Evolutionary conservation across 805 yeast genomes (phyloP), one percentile per base, ranked within the genome.

Genomic region (Yamadazyma phyllophila): DNA sequence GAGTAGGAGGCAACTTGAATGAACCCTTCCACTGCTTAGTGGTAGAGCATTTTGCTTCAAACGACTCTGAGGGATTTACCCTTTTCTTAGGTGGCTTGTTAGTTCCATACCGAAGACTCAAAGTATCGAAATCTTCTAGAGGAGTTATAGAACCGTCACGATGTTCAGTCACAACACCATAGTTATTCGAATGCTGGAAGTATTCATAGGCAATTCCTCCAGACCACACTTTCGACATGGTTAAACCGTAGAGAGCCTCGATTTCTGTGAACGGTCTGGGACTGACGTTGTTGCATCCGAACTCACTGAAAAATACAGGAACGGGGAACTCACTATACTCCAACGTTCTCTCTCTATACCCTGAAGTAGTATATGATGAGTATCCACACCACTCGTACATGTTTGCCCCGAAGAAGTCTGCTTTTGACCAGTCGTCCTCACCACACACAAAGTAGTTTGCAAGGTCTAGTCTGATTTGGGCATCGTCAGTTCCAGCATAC

Each of bases 301-400:
- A 69, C 41, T 68, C 74, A 47, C 71, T 65, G 54, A 68, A 68
- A 46, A 68, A 65, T 2, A 67, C 53, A 3, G 74, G 73, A 14
- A 66, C 65, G 1, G 70, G 63, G 47, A 51, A 60, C 30, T 59
- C 53, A 15, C 43, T 31, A 44, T 57, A 67, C 46, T 64, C 67
- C 2, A 44, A 13, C 12, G 73, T 67, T 47, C 70, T 53, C 11
- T 67, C 70, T 43, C 63, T 50, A 47, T 65, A 69, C 1, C 74
- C 73, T 2, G 70, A 65, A 6, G 71, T 62, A 13, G 62, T 54
- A 40, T 58, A 68, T 4, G 64, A 54, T 12, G 72, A 67, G 48
- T 64, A 66, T 1, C 73, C 73, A 58, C 74, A 69, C 74, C 74
- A 69, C 51, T 66, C 71, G 48, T 67, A 68, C 62, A 67, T 66